phyloP scores from a whole-genome alignment of 305 asterid genomes.

The Plantago rigida region DNA sequence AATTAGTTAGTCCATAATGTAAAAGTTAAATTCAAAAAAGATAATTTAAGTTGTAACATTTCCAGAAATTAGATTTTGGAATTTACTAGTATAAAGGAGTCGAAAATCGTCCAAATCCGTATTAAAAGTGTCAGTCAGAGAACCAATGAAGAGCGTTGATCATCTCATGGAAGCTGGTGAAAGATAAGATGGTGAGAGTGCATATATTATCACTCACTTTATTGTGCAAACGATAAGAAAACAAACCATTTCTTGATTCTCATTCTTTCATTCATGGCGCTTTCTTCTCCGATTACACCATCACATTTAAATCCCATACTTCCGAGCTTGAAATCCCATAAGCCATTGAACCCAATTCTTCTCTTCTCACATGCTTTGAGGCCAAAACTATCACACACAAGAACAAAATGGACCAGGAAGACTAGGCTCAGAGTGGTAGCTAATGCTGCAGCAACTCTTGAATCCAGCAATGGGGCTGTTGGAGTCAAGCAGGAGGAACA shows the following conservation, averaged over 20 bases:
- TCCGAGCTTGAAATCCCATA: conserved; percentile 24
- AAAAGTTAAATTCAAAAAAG: too few relatives aligned
- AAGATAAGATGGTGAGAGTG: too few relatives aligned
- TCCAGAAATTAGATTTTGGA: too few relatives aligned
- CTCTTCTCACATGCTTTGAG: conserved; percentile 32
- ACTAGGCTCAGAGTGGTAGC: conserved; percentile 46
- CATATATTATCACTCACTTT: too few relatives aligned
- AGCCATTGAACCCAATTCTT: conserved; percentile 32
- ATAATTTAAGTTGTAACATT: too few relatives aligned
- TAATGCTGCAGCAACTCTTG: conserved; percentile 56
- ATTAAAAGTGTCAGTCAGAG: too few relatives aligned
- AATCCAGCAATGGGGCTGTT: conserved; percentile 69
- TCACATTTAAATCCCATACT: conserved; percentile 22
- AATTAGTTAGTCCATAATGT: too few relatives aligned
- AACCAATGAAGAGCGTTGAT: too few relatives aligned
- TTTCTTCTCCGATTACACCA: conserved; percentile 24
- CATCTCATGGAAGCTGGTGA: too few relatives aligned
- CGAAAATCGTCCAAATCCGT: too few relatives aligned
- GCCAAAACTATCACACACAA: conserved; percentile 25
- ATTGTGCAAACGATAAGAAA: too few relatives aligned
- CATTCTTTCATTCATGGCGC: conserved; percentile 31
- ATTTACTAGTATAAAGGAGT: too few relatives aligned
- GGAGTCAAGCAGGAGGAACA: conserved; percentile 28
- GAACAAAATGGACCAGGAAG: background rate
- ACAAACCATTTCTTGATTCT: background rate